Conservation (phyloP, 805 yeast genomes). For the Metschnikowia lachancei region DNA sequence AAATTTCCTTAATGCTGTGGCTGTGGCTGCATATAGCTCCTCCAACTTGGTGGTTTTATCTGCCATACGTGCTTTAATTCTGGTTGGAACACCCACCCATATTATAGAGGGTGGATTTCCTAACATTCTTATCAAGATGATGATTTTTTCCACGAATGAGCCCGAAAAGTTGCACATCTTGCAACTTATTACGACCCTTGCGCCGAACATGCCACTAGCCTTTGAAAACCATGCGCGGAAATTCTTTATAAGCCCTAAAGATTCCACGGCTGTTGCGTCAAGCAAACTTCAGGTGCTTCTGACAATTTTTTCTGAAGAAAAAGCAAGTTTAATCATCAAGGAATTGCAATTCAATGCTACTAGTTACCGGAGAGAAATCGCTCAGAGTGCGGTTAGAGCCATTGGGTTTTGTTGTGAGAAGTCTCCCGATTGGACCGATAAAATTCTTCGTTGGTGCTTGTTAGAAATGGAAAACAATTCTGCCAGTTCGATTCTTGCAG, state of each 20-base stretch:
- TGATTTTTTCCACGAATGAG: constrained; percentile 24
- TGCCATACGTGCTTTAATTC: constrained; percentile 52
- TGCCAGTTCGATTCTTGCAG: constrained; percentile 44
- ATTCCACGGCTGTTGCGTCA: constrained; percentile 41
- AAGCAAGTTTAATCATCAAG: constrained; percentile 48
- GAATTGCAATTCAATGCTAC: constrained; percentile 63
- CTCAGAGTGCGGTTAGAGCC: constrained; percentile 54
- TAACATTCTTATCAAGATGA: constrained; percentile 47
- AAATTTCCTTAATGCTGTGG: constrained; percentile 49
- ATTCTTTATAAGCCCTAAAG: constrained; percentile 59
- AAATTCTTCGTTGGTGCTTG: constrained; percentile 64
- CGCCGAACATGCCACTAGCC: constrained; percentile 14
- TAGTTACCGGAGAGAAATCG: constrained; percentile 22
- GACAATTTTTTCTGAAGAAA: constrained; percentile 52
- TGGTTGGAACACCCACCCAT: constrained; percentile 56
- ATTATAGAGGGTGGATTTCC: constrained; percentile 51
- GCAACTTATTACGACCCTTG: constrained; percentile 38
- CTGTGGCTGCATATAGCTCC: constrained; percentile 46
- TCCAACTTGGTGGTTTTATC: constrained; percentile 63
- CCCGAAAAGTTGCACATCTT: constrained; percentile 37
- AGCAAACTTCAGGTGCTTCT: constrained; percentile 63
- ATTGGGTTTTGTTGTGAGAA: constrained; percentile 58
- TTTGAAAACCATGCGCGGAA: constrained; percentile 39
- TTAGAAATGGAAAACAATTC: constrained; percentile 37
- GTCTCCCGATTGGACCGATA: constrained; percentile 48